phyloP scores from a whole-genome alignment of 2,329 filamentous ascomycete genomes.

The Phaeomoniella chlamydospora region DNA sequence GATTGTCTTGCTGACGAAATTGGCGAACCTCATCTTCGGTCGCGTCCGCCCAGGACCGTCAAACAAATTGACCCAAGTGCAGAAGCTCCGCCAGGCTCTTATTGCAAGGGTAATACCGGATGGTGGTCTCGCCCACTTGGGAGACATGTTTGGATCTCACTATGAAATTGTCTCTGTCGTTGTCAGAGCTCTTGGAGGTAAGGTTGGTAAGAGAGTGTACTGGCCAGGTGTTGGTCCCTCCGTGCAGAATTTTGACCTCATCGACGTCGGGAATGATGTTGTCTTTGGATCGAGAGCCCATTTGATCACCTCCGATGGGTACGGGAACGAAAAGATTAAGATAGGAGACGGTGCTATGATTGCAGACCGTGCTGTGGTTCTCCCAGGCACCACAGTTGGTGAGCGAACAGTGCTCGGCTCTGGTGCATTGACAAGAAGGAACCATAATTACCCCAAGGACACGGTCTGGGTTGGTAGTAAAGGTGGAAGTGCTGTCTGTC shows the following conservation, averaged over 20 bases:
- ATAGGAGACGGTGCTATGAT: constrained; percentile 39
- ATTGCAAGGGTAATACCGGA: constrained; percentile 24
- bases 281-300: constrained; percentile 43
- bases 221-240: constrained; percentile 43
- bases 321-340: constrained; percentile 31
- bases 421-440: constrained; percentile 34
- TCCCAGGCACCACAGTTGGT: constrained; percentile 37
- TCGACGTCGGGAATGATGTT: constrained; percentile 44
- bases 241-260: constrained; percentile 39
- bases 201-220: constrained; percentile 38
- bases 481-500: constrained; percentile 34
- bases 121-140: constrained; percentile 31
- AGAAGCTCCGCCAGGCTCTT: constrained; percentile 9
- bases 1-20: constrained; percentile 1
- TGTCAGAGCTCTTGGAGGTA: constrained; percentile 35
- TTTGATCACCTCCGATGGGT: constrained; percentile 37
- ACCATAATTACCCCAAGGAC: constrained; percentile 27
- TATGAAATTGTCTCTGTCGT: constrained; percentile 40
- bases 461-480: constrained; percentile 39
- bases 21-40: neutral
- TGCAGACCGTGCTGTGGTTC: constrained; percentile 38
- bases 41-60: neutral
- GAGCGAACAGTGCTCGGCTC: constrained; percentile 37
- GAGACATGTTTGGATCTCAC: constrained; percentile 37
- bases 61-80: neutral